These are phyloP conservation scores for Picocystis sp. DNA, from an alignment of 163 green algal genomes.

Conservation along the genomic window DNA sequence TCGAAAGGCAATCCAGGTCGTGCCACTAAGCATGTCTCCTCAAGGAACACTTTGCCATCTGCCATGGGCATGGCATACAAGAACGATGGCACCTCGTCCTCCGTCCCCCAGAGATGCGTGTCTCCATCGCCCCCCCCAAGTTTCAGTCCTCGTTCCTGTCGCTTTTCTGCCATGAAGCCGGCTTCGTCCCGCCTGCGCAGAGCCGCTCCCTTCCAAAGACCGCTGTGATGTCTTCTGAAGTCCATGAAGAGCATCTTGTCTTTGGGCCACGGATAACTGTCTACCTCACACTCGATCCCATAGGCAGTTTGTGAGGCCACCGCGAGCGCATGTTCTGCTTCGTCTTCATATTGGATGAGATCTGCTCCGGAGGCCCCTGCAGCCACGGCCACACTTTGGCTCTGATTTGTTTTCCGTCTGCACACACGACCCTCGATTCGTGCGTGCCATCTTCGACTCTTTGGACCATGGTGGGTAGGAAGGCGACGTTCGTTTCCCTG, in stretches of 20 bases:
- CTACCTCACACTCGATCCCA: constrained; percentile 69
- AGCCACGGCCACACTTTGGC: constrained; percentile 59
- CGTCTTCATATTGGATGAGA: constrained; percentile 73
- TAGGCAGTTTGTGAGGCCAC: constrained; percentile 85
- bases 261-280: constrained; percentile 56
- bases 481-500: constrained; percentile 44
- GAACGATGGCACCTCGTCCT: constrained; percentile 63
- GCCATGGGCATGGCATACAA: constrained; percentile 85
- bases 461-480: constrained; percentile 25
- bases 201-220: constrained; percentile 17
- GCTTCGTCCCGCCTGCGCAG: constrained; percentile 19
- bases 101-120: constrained; percentile 46
- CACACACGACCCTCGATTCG: too few relatives aligned
- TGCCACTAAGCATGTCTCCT: constrained; percentile 94
- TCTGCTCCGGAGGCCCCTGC: constrained; percentile 60
- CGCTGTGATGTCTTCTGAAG: constrained; percentile 75
- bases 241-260: constrained; percentile 93
- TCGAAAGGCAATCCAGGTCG: constrained; percentile 81
- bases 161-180: constrained; percentile 12
- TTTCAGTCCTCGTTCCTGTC: constrained; percentile 17
- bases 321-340: constrained; percentile 21
- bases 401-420: neutral
- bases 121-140: neutral
- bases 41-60: constrained; percentile 58
- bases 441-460: neutral